Conservation (phyloP, 371 early-diverging fungal species). For the Mucor indicus region DNA sequence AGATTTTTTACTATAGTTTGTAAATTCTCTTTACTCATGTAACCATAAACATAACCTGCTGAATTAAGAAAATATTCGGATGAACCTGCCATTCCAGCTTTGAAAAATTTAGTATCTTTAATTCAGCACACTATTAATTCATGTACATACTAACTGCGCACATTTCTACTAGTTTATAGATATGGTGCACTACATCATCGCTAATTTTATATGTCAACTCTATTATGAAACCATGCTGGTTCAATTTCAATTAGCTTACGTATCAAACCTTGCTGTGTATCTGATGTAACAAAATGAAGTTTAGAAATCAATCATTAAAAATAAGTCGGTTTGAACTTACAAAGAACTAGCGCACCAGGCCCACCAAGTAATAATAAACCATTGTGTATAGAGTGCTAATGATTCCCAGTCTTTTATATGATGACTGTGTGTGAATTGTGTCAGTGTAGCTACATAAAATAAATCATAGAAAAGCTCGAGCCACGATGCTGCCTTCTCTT, state of each 20-base stretch:
- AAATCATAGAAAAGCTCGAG: slow-evolving; percentile 60
- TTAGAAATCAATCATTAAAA: neutral
- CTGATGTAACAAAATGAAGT: slow-evolving; percentile 12
- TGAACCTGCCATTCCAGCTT: slow-evolving; percentile 51
- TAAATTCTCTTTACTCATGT: slow-evolving; percentile 32
- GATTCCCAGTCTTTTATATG: slow-evolving; percentile 56
- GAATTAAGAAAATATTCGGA: slow-evolving; percentile 47
- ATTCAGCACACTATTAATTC: neutral
- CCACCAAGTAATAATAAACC: slow-evolving; percentile 65
- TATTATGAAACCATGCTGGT: too few species aligned
- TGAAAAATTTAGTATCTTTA: neutral
- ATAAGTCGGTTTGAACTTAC: slow-evolving; percentile 19
- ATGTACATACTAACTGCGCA: slow-evolving; percentile 46
- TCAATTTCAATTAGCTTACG: slow-evolving; percentile 40
- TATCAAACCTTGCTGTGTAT: slow-evolving; percentile 58
- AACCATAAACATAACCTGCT: slow-evolving; percentile 47
- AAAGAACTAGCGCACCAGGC: slow-evolving; percentile 51
- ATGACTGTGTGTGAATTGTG: slow-evolving; percentile 57
- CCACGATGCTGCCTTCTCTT: slow-evolving; percentile 50
- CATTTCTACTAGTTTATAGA: slow-evolving; percentile 49
- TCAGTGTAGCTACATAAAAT: slow-evolving; percentile 56
- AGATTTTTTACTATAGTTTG: neutral
- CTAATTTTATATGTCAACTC: slow-evolving; percentile 13
- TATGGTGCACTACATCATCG: slow-evolving; percentile 52
- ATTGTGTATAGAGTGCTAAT: slow-evolving; percentile 48